Evolutionary conservation across 2,329 filamentous ascomycete species (phyloP).

Genomic region (Colletotrichum lupini): DNA sequence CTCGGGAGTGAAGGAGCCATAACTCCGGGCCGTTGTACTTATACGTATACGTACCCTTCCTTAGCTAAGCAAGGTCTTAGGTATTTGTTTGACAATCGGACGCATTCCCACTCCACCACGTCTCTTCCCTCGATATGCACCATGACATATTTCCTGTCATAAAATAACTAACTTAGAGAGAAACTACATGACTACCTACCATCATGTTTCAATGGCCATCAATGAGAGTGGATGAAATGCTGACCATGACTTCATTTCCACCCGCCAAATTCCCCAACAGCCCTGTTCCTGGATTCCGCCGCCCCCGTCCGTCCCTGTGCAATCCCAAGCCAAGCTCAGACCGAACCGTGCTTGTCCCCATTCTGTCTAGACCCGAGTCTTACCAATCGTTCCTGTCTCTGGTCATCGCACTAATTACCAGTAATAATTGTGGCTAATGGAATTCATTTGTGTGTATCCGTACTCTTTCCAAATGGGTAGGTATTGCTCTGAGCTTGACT

Average conservation of each 20-base stretch:
- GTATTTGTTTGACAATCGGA: not conserved
- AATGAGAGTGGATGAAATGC: not conserved
- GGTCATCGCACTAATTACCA: not conserved
- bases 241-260: slow-evolving; percentile 30
- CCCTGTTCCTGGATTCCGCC: slow-evolving; percentile 34
- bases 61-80: too few species aligned
- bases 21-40: not conserved
- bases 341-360: not conserved
- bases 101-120: not conserved
- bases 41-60: too few species aligned
- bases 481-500: too few species aligned
- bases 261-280: slow-evolving; percentile 22
- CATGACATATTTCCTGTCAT: not conserved
- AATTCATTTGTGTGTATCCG: not conserved
- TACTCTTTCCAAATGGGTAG: too few species aligned
- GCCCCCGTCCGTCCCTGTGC: slow-evolving; percentile 12
- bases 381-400: slow-evolving; percentile 1
- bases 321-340: not conserved
- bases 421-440: slow-evolving; percentile 2
- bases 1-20: slow-evolving; percentile 17
- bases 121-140: not conserved
- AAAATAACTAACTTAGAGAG: too few species aligned
- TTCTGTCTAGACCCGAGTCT: slow-evolving; percentile 13
- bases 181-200: too few species aligned
- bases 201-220: not conserved